Base-by-base conservation (phyloP, 2,329 filamentous ascomycete genomes). In the Hypoxylon sp. region DNA sequence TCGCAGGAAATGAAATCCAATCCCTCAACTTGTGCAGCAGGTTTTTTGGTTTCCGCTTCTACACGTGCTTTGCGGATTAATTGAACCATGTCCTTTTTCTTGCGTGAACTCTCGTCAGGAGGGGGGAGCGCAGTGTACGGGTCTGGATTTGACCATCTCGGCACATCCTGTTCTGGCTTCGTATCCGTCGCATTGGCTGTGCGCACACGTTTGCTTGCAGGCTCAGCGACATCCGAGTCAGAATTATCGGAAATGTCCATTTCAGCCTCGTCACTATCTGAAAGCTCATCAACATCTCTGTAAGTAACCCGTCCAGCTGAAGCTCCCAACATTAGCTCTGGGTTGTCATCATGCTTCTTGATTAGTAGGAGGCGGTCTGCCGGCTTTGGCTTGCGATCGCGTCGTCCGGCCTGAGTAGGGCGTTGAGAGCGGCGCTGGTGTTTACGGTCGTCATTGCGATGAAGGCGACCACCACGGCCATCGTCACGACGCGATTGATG, bases 81-180 rank as follows among this genome's bases (percentile, higher is more conserved):
- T 74, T 96, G 92, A 34, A 98, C 92, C 39, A 97, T 90, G 70
- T 97, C 94, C 71, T 89, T 90, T 78, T 91, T 93, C 79, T 96
- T 96, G 19, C 87, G 85, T 39, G 87, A 84, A 4, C 82, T 84
- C 58, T 94, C 91, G 69, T 94, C 91, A 0, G 90, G 87, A 5
- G 93, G 94, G 7, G 95, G 95, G 8, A 97, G 83, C 1, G 88
- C 91, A 5, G 93, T 97, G 78, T 98, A 97, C 0, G 94, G 94
- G 76, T 98, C 95, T 2, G 95, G 94, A 72, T 98, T 98, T 3
- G 94, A 97, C 95, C 95, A 98, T 77, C 91, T 94, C 2, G 94
- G 93, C 4, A 77, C 79, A 12, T 82, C 80, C 58, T 83, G 75
- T 66, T 79, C 81, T 21, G 78, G 74, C n/a, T 80, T 75, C 7